Evolutionary conservation across 768 basidiomycete species (phyloP), one percentile per base, ranked within the genome.

Genomic region (Lyophyllum decastes): DNA sequence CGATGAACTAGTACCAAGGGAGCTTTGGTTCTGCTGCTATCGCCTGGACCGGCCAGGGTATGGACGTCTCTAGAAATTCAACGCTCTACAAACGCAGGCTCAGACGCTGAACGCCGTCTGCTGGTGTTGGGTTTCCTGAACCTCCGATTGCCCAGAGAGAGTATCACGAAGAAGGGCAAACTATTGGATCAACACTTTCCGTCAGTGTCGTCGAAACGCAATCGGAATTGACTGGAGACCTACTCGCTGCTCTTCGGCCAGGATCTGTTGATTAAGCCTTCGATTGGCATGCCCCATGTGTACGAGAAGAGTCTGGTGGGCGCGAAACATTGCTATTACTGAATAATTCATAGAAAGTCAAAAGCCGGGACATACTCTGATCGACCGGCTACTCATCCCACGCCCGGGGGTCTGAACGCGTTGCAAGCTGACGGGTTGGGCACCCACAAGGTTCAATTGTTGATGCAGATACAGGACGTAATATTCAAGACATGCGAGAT

Each of bases 401-500:
- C 78, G 76, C 26, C 34, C 45, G 64, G 83, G 83, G 2, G 71
- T 70, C 1, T 78, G 68, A 3, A 84, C 79, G 4, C 83, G 80
- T 54, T 84, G 78, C 24, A 89, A 70, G 0, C 73, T 63, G 0
- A 76, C 68, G 1, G 87, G 85, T 0, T 69, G 65, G 0, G 75
- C 70, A 16, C 82, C 82, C 11, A 85, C 67, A 46, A 82, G 78
- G 0, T 72, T 72, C 40, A 88, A 73, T 55, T 87, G 85, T 26
- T 88, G 77, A 60, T 88, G 87, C 11, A 90, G 74, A 63, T 83
- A 89, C 26, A 78, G 66, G 14, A 89, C 82, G 67, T 90, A 91
- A 57, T 87, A 81, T 61, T 91, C 89, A 7, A 91, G 70, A 61
- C 86, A 88, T 62, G 88, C 87, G 22, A 90, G 78, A 64, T 90